Percentiles rank a stretch among this genome's conserved stretches.
Conservation (phyloP, 306 rosid genomes). For the Datisca glomerata region DNA sequence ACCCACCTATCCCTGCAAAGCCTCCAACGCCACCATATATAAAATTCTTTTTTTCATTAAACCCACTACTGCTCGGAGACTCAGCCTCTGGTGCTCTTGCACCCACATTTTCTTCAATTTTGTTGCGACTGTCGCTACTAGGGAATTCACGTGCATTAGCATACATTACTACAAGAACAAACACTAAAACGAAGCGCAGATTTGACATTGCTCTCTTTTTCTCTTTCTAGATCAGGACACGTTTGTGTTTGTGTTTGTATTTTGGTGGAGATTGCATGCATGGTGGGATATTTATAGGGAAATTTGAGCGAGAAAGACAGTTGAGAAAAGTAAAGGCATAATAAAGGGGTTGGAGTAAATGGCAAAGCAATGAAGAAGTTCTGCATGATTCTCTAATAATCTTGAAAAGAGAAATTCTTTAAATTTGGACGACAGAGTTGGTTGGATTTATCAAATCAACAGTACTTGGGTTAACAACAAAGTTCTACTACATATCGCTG, state of each 20-base stretch:
- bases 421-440: conserved; percentile 23
- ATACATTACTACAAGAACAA: conserved; percentile 20
- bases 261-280: conserved; percentile 8
- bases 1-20: conserved; percentile 31
- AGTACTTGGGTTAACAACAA: no score
- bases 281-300: conserved; percentile 12
- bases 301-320: conserved; percentile 21
- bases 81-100: conserved; percentile 28
- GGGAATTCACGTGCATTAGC: conserved; percentile 48
- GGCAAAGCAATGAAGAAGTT: no score
- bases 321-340: conserved; percentile 59
- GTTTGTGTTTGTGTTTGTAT: no score
- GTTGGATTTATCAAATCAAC: no score
- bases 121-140: background rate
- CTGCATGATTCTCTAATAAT: background rate
- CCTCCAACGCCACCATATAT: conserved; percentile 54
- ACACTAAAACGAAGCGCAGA: conserved; percentile 14
- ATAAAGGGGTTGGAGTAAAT: conserved; percentile 18
- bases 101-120: conserved; percentile 16
- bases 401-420: conserved; percentile 34
- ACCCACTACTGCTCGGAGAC: conserved; percentile 9
- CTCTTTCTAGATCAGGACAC: background rate
- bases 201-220: conserved; percentile 23
- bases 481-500: no score
- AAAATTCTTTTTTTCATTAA: conserved; percentile 40